Evolutionary conservation across 164 flowering plant species (phyloP), one percentile per base, ranked within the genome.

Genomic region (Tinospora cordifolia): DNA sequence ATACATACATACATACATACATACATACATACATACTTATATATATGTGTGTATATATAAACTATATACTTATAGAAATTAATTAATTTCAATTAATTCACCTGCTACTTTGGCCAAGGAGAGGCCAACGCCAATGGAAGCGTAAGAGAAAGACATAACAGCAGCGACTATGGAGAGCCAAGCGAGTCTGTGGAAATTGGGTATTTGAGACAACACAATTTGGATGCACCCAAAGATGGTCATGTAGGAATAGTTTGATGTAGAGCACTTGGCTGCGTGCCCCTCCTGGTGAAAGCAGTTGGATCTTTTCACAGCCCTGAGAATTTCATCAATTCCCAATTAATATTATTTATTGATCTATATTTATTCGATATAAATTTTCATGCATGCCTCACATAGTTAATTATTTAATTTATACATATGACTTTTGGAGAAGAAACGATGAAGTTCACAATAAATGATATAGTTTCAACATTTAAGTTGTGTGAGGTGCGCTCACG

Each of bases 101-200:
- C 89, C 84, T 77, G 84, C 73, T 14, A 83, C 34, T 77, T 72
- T 80, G 36, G 86, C 84, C 0, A 85, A 58, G 76, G 89, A 75
- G 62, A 90, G 89, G 8, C 84, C 88, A 15, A 85, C 36, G 67
- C 89, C 95, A 3, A 90, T 90, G 36, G 74, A 70, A 6, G 95
- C 77, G 68, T 90, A 90, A 8, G 81, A 65, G 71, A 90, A 90
- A 19, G 95, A 90, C 90, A 85, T 90, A 27, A 81, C 67, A 7
- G 95, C 88, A 8, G 95, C 95, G 0, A 90, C 11, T 10, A 77
- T 72, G 4, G 95, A 90, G 39, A 90, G 89, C 66, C 77, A 69
- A 10, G 85, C 80, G 5, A 90, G 86, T 77, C 87, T 69, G 77
- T 88, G 83, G 57, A 87, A 86, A 63, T 88, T 81, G 3, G 89